Percentiles rank a stretch among this genome's conserved stretches.
phyloP scores from a whole-genome alignment of 2,329 filamentous ascomycete genomes.

The Exophiala phaeomuriformis region DNA sequence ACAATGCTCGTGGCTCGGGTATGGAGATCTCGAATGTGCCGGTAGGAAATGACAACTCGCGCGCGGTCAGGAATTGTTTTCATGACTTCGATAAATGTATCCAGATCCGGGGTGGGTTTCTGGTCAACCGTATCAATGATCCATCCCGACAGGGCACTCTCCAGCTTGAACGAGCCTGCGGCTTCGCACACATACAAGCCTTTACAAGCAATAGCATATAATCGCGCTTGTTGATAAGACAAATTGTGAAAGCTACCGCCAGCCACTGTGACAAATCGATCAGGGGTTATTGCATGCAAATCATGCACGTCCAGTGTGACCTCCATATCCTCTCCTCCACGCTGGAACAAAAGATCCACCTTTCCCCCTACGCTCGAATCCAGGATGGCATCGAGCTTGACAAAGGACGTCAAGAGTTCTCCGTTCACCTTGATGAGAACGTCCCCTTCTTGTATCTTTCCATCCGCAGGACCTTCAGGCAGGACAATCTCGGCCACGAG shows the following conservation, averaged over 20 bases:
- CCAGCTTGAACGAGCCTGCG: conserved; percentile 88
- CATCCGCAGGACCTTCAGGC: conserved; percentile 78
- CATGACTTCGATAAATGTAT: conserved; percentile 86
- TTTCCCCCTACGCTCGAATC: conserved; percentile 75
- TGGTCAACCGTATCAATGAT: conserved; percentile 88
- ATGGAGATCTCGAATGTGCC: conserved; percentile 89
- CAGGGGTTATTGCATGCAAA: conserved; percentile 88
- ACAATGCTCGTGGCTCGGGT: conserved; percentile 89
- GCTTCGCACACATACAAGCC: conserved; percentile 95
- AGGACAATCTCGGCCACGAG: conserved; percentile 92
- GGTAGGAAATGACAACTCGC: conserved; percentile 88
- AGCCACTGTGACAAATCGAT: conserved; percentile 88
- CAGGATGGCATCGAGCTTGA: conserved; percentile 81
- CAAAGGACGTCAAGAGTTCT: conserved; percentile 86
- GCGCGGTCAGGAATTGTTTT: conserved; percentile 72
- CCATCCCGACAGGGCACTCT: conserved; percentile 86
- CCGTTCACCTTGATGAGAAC: conserved; percentile 89
- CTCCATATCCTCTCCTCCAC: conserved; percentile 79
- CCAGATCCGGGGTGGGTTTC: conserved; percentile 77
- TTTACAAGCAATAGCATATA: conserved; percentile 85
- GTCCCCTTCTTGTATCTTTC: conserved; percentile 87
- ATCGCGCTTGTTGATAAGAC: conserved; percentile 93
- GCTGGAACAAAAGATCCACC: conserved; percentile 76
- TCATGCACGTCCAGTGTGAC: conserved; percentile 81
- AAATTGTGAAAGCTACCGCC: conserved; percentile 92